These are phyloP conservation scores for Globisporangium radiosum DNA, from an alignment of 352 stramenopile species.

Conservation along the genomic window DNA sequence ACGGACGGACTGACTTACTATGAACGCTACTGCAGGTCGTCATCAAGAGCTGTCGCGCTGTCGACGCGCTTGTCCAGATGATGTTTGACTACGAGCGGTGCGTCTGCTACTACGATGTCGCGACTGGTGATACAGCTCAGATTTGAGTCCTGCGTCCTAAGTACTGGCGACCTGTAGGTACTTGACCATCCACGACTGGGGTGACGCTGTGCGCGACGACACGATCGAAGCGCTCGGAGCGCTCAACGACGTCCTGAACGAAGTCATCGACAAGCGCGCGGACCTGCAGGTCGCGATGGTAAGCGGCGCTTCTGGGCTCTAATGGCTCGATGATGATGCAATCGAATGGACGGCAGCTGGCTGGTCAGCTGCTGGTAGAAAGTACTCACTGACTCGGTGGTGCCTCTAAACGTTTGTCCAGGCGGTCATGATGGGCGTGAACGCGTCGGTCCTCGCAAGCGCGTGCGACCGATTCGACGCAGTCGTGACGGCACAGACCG, in stretches of 20 bases:
- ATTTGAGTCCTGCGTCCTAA: no score
- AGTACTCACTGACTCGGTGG: no score
- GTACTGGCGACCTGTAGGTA: slow-evolving; percentile 19
- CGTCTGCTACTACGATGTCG: background rate
- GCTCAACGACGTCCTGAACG: slow-evolving; percentile 67
- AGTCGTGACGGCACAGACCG: slow-evolving; percentile 58
- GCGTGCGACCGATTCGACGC: slow-evolving; percentile 62
- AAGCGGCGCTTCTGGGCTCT: background rate
- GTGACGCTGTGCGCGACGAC: slow-evolving; percentile 64
- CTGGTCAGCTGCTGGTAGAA: no score
- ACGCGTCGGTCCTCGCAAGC: slow-evolving; percentile 60
- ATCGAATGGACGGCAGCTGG: no score
- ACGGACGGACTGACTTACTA: no score
- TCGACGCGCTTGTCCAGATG: slow-evolving; percentile 57
- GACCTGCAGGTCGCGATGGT: slow-evolving; percentile 78
- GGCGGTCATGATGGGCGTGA: slow-evolving; percentile 69
- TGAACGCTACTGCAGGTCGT: slow-evolving; percentile 29
- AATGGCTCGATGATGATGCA: no score
- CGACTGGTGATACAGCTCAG: background rate
- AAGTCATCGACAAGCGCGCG: slow-evolving; percentile 64
- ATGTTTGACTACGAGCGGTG: slow-evolving; percentile 79
- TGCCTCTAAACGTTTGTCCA: slow-evolving; percentile 6
- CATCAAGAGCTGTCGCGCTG: slow-evolving; percentile 48
- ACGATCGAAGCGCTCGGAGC: slow-evolving; percentile 67
- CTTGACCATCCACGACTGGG: slow-evolving; percentile 78